A percentile compares a stretch with the other conserved stretches of the same genome.
phyloP scores from a whole-genome alignment of 2,329 filamentous ascomycete genomes.

The Stagonosporopsis vannaccii region DNA sequence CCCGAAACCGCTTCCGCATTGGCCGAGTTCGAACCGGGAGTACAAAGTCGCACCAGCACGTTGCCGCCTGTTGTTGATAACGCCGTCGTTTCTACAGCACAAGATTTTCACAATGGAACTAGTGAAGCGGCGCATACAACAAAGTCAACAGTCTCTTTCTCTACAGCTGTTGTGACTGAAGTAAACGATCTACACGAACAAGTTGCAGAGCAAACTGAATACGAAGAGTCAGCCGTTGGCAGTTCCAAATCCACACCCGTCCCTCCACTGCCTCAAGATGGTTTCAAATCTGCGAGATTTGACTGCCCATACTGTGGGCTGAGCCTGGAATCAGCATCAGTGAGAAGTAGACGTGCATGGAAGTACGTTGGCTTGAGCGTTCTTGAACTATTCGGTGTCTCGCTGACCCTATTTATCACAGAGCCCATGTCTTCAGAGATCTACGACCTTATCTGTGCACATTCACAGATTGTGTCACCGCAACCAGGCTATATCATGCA shows the following conservation, averaged over 20 bases:
- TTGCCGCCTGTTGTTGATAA: not conserved
- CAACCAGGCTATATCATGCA: not conserved
- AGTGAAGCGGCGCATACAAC: not conserved
- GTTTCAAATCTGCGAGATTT: not conserved
- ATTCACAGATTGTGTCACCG: not conserved
- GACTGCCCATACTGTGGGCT: not conserved
- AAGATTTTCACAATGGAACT: too few relatives aligned
- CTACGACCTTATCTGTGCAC: not conserved
- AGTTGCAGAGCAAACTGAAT: not conserved
- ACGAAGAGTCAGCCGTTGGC: not conserved
- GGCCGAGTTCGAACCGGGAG: not conserved
- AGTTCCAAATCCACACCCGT: not conserved
- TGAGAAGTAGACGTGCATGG: not conserved
- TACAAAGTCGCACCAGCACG: not conserved
- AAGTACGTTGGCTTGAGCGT: not conserved
- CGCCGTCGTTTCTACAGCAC: not conserved
- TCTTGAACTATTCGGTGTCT: not conserved
- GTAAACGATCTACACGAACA: not conserved
- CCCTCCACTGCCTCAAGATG: not conserved
- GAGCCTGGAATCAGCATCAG: not conserved
- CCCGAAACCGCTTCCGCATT: not conserved
- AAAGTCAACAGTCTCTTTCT: not conserved
- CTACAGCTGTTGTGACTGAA: not conserved
- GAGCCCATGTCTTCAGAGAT: not conserved
- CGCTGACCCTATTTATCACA: not conserved